Base-by-base conservation (phyloP, 1,284 basidiomycete genomes). In the Fomes fomentarius region DNA sequence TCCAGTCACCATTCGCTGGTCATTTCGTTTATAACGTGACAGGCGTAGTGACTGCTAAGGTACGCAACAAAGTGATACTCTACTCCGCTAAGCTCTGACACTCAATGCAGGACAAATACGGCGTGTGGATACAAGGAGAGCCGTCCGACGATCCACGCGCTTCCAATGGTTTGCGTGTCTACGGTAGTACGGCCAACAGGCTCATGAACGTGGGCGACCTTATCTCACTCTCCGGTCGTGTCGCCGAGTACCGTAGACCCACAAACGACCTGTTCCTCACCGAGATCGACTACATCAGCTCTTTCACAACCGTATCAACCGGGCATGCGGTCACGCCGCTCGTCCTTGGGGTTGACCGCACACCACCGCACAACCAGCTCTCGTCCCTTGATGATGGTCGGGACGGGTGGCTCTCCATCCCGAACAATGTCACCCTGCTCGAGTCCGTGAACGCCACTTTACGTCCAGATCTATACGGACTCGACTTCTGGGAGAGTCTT, bases 401-500 rank as follows among this genome's bases (percentile, higher is more conserved):
- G 0, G 82, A 84, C 66, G 82, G 82, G 0, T 81, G 78, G 70
- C 71, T 86, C 9, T 79, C 78, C 4, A 71, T 80, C 3, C 83
- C 83, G 5, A 82, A 81, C 62, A 84, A 85, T 60, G 69, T 71
- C n/a, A 80, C 74, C 35, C 72, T 69, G 17, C 64, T 85, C 31
- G 77, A 80, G 52, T 61, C 60, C 1, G 69, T 75, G 15, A 81
- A 85, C 60, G 70, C 76, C 3, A 75, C 76, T 6, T 65, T 86
- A 34, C 72, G 76, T 48, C 83, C 84, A 0, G 72, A 76, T 11
- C 66, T 70, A 30, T 85, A 74, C 57, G 84, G 84, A 4, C 63
- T 86, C 40, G 84, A 86, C 62, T 87, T 87, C 63, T 87, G 84
- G 83, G 77, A 83, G 63, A 84, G 81, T 63, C 70, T 86, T 14